Conservation (phyloP, 257 asterid species). For the Solanum rostratum region DNA sequence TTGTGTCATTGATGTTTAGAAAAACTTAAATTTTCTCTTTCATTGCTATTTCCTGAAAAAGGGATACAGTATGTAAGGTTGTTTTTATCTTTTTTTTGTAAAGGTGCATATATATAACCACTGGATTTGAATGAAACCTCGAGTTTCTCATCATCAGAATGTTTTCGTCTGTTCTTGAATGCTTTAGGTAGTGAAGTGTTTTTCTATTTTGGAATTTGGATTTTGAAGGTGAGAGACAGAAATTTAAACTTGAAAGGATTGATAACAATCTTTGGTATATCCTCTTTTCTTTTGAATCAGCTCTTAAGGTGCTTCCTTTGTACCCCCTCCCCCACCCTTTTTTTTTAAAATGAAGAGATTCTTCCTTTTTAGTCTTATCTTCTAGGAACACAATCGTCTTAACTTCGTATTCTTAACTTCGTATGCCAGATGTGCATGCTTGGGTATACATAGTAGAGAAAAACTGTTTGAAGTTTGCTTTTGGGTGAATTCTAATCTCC, state of each 20-base stretch:
- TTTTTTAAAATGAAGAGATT: no score
- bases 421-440: background rate
- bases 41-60: background rate
- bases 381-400: background rate
- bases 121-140: background rate
- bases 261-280: background rate
- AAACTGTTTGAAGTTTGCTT: background rate
- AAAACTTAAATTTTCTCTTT: background rate
- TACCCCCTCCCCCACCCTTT: no score
- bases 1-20: background rate
- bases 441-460: background rate
- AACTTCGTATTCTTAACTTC: background rate
- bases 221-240: background rate
- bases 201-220: background rate
- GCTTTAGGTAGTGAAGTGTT: background rate
- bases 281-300: background rate
- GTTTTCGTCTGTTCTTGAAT: background rate
- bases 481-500: slow-evolving; percentile 6
- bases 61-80: background rate
- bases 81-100: background rate
- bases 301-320: background rate
- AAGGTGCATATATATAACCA: background rate
- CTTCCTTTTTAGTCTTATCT: background rate
- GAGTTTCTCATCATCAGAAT: background rate
- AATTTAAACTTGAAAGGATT: background rate